These are phyloP conservation scores for Crucibulum laeve DNA, from an alignment of 768 basidiomycete genomes.

Conservation along the genomic window DNA sequence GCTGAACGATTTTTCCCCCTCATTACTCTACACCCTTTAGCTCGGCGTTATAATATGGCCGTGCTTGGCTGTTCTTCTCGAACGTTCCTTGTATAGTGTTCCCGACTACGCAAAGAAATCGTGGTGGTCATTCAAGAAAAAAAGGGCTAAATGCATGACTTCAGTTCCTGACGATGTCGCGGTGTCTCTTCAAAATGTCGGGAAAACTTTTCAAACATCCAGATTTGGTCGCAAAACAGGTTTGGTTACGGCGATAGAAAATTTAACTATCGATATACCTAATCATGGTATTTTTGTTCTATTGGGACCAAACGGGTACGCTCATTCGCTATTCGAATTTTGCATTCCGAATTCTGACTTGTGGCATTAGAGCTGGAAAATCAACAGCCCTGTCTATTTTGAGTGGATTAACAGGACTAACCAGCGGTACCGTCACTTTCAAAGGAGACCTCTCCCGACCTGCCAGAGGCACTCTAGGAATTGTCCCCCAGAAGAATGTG, in stretches of 20 bases:
- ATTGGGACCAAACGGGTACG: slow-evolving; percentile 65
- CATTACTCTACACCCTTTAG: slow-evolving; percentile 38
- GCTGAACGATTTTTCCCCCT: slow-evolving; percentile 24
- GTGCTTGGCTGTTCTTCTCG: slow-evolving; percentile 53
- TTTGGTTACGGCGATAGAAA: slow-evolving; percentile 55
- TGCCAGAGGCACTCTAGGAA: slow-evolving; percentile 62
- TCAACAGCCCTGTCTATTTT: slow-evolving; percentile 67
- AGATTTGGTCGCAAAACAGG: slow-evolving; percentile 46
- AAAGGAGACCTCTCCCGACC: slow-evolving; percentile 50
- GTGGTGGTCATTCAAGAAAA: slow-evolving; percentile 44
- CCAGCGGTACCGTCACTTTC: slow-evolving; percentile 51
- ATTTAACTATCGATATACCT: slow-evolving; percentile 66
- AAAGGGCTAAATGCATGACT: slow-evolving; percentile 26
- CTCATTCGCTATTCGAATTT: slow-evolving; percentile 2
- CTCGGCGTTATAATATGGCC: slow-evolving; percentile 75
- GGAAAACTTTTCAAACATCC: slow-evolving; percentile 51
- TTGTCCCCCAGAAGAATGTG: slow-evolving; percentile 83
- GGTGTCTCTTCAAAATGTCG: slow-evolving; percentile 57
- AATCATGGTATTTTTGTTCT: slow-evolving; percentile 73
- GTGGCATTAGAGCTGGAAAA: slow-evolving; percentile 79
- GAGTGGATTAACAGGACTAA: slow-evolving; percentile 55
- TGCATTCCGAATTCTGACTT: too few relatives aligned
- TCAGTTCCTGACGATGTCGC: slow-evolving; percentile 40
- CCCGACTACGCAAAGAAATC: slow-evolving; percentile 25
- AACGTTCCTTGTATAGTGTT: slow-evolving; percentile 60